phyloP scores from a whole-genome alignment of 2,329 filamentous ascomycete genomes.

The Dactylellina parvicollis region DNA sequence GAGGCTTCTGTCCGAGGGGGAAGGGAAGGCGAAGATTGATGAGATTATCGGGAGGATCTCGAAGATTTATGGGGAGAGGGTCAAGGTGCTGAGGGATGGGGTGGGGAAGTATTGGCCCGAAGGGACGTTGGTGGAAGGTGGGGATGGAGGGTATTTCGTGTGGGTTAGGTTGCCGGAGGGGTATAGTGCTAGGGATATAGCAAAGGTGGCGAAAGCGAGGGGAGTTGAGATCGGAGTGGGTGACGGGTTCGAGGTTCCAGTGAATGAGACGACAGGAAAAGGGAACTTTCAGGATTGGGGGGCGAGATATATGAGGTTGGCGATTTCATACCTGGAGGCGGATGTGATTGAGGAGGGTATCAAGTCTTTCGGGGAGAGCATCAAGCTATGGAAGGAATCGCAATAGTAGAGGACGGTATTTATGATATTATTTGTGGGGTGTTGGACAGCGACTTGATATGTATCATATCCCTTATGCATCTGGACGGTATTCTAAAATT shows the following conservation, averaged over 20 bases:
- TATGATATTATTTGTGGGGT: too few relatives aligned
- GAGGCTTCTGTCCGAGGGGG: conserved; percentile 65
- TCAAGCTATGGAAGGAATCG: conserved; percentile 34
- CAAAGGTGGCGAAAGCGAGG: conserved; percentile 69
- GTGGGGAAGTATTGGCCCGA: conserved; percentile 72
- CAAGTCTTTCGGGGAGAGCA: conserved; percentile 50
- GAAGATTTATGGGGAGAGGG: conserved; percentile 67
- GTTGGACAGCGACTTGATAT: too few relatives aligned
- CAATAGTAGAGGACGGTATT: neutral
- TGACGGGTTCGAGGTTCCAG: conserved; percentile 73
- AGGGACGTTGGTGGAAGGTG: conserved; percentile 65
- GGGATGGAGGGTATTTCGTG: conserved; percentile 81
- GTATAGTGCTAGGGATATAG: conserved; percentile 66
- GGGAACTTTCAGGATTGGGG: conserved; percentile 55
- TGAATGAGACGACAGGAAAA: conserved; percentile 54
- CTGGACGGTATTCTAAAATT: too few relatives aligned
- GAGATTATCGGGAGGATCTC: conserved; percentile 66
- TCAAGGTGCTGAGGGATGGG: conserved; percentile 68
- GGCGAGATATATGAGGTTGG: conserved; percentile 55
- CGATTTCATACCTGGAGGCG: conserved; percentile 56
- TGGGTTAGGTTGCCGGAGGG: conserved; percentile 74
- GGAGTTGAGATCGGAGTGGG: conserved; percentile 75
- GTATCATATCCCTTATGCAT: too few relatives aligned
- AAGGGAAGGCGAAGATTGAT: conserved; percentile 54
- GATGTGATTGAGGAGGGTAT: conserved; percentile 55